Evolutionary conservation across 176 grass and related monocot genomes (phyloP).

Genomic region (Aegilops tauschii): DNA sequence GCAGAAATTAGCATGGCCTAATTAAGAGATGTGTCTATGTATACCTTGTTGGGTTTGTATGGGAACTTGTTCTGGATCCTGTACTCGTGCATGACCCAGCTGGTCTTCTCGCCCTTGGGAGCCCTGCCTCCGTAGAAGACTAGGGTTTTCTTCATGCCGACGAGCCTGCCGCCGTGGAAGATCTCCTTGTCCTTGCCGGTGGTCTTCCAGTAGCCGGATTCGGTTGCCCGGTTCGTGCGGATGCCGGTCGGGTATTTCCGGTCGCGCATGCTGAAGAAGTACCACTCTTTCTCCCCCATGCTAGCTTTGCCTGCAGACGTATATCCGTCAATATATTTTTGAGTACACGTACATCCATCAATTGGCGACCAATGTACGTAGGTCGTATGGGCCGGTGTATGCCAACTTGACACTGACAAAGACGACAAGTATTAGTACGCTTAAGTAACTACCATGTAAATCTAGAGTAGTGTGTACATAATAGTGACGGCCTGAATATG

Average conservation of each 20-base stretch:
- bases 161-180: slow-evolving; percentile 57
- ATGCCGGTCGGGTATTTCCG: slow-evolving; percentile 76
- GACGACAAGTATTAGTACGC: neutral
- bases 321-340: neutral
- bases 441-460: neutral
- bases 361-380: neutral
- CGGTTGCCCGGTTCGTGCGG: slow-evolving; percentile 73
- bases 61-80: slow-evolving; percentile 74
- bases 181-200: slow-evolving; percentile 88
- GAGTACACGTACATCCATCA: neutral
- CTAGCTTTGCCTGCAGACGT: slow-evolving; percentile 61
- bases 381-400: neutral
- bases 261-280: slow-evolving; percentile 87
- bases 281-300: slow-evolving; percentile 91
- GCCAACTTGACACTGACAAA: neutral
- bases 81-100: slow-evolving; percentile 93
- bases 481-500: neutral
- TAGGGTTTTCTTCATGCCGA: slow-evolving; percentile 90
- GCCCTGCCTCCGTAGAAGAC: slow-evolving; percentile 80
- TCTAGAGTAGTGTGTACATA: neutral
- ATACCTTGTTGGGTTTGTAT: slow-evolving; percentile 73
- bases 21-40: neutral
- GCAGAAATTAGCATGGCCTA: neutral
- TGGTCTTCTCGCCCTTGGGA: slow-evolving; percentile 77
- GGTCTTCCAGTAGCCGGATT: slow-evolving; percentile 84